Evolutionary conservation across 1,284 basidiomycete species (phyloP).

Genomic region (Psilocybe mexicana): DNA sequence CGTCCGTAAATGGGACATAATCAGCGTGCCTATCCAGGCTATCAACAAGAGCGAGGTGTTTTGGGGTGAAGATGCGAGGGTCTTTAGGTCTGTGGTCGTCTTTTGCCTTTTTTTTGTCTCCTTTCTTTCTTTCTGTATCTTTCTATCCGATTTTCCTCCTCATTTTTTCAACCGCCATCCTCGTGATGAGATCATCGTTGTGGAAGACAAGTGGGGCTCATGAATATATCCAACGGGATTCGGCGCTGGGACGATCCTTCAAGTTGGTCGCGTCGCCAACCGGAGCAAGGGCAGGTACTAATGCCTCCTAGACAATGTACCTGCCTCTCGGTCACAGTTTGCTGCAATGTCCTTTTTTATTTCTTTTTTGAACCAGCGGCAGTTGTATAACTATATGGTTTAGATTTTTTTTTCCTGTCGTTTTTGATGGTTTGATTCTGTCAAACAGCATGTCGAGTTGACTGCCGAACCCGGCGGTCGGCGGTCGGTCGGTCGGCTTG

Average conservation of each 20-base stretch:
- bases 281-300: too few relatives aligned
- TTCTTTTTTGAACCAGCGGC: too few relatives aligned
- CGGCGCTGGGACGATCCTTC: too few relatives aligned
- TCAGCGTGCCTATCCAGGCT: conserved; percentile 62
- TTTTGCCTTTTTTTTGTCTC: conserved; percentile 10
- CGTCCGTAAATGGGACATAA: conserved; percentile 56
- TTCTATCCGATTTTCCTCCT: conserved; percentile 13
- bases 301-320: too few relatives aligned
- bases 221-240: too few relatives aligned
- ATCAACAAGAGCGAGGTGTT: conserved; percentile 60
- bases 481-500: not conserved
- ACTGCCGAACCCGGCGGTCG: not conserved
- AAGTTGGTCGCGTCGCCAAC: too few relatives aligned
- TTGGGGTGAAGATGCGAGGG: conserved; percentile 70
- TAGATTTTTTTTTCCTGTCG: too few relatives aligned
- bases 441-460: conserved; percentile 1
- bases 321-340: too few relatives aligned
- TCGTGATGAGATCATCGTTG: too few relatives aligned
- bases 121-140: conserved; percentile 11
- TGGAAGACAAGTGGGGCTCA: too few relatives aligned
- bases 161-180: not conserved
- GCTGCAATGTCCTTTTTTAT: too few relatives aligned
- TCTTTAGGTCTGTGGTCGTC: conserved; percentile 50
- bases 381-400: too few relatives aligned
- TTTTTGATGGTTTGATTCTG: conserved; percentile 23